These are phyloP conservation scores for Herpetomonas muscarum DNA, from an alignment of 208 protist genomes.

Conservation along the genomic window DNA sequence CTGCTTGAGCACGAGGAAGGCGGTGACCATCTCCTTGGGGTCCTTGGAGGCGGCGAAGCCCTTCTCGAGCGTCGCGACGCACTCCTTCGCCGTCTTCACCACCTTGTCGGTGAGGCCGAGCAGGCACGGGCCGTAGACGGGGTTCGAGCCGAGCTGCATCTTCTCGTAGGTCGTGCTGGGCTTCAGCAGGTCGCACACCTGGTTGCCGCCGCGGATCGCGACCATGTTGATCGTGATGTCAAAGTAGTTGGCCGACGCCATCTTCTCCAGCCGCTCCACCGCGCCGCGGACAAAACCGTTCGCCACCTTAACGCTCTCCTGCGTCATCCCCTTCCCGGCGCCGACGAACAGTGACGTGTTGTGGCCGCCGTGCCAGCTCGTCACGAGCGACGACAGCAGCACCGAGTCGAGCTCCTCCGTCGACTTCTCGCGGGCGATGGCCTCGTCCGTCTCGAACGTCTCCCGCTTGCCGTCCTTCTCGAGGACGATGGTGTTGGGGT, in stretches of 20 bases:
- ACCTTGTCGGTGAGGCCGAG: constrained; percentile 46
- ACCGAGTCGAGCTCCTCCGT: constrained; percentile 58
- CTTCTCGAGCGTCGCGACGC: constrained; percentile 35
- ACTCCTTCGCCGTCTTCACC: constrained; percentile 29
- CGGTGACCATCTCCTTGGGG: constrained; percentile 45
- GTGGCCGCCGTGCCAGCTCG: constrained; percentile 74
- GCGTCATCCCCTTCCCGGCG: constrained; percentile 36
- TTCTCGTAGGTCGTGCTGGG: constrained; percentile 29
- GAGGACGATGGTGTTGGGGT: constrained; percentile 48
- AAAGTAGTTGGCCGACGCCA: constrained; percentile 19
- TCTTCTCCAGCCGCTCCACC: constrained; percentile 44
- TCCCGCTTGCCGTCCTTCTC: constrained; percentile 66
- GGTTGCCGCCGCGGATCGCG: constrained; percentile 39
- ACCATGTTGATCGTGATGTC: constrained; percentile 66
- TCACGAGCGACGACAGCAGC: constrained; percentile 55
- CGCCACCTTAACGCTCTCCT: constrained; percentile 27
- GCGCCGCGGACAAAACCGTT: constrained; percentile 39
- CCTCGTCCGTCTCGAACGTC: constrained; percentile 72
- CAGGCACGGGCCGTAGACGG: constrained; percentile 73
- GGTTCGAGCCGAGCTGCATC: constrained; percentile 53
- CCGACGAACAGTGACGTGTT: constrained; percentile 57
- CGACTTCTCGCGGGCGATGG: constrained; percentile 22
- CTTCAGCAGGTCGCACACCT: constrained; percentile 59
- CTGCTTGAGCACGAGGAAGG: constrained; percentile 73
- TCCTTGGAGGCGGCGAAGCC: constrained; percentile 42